Evolutionary conservation across 176 grass and related monocot genomes (phyloP), one percentile per base, ranked within the genome.

Genomic region (Carex scoparia): DNA sequence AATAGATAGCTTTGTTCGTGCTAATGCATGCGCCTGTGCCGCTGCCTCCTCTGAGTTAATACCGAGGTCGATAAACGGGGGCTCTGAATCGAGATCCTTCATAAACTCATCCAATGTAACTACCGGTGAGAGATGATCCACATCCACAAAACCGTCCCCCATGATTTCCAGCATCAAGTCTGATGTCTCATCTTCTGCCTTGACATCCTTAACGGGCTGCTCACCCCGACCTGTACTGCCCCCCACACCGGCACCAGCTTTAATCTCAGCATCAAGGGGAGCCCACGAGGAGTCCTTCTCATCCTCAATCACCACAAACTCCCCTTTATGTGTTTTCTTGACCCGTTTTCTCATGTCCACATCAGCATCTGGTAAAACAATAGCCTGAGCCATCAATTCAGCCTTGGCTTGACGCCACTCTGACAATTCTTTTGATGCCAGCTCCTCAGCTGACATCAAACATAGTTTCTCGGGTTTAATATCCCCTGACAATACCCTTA

Each of bases 321-420:
- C 92, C 53, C 92, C 94, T 84, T 94, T 94, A 58, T 97, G 94
- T 8, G 94, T 91, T 86, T 97, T 97, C 37, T 77, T 97, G 23
- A 93, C 92, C 57, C 94, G 77, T 30, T 86, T 86, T 60, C 88
- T 88, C 69, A 87, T 11, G 9, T 91, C 89, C 19, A 93, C 84
- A 86, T 94, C 88, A 53, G 33, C 87, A 81, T 90, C 84, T 81
- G 89, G 92, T 74, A 87, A 79, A 75, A 94, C 87, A 87, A 93
- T 91, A 87, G 88, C 91, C 57, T 94, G 87, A 60, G 81, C 84
- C 86, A 97, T 82, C 75, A 91, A 91, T 86, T 94, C 84, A 42
- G 92, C 91, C 86, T 97, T 97, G 67, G 92, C 95, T 78, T 88
- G 72, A 75, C 86, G 84, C 95, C 95, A 94, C 42, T 87, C 79